A percentile compares a stretch with the other conserved stretches of the same genome.
Evolutionary conservation across 805 yeast species (phyloP).

Genomic region (Millerago galiae): DNA sequence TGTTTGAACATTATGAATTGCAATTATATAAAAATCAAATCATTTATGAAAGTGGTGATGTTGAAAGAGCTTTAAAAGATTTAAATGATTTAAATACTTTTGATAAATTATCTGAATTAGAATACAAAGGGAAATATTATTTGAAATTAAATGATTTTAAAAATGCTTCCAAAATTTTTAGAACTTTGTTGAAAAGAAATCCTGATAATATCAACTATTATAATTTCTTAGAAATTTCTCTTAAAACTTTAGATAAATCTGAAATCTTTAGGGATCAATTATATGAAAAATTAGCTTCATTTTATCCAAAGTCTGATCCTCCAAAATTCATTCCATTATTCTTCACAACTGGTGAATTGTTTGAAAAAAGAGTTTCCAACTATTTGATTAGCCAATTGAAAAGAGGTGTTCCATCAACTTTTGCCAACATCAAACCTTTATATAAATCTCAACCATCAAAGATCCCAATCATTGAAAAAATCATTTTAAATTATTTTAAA

Average conservation of each 20-base stretch:
- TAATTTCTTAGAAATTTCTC: constrained; percentile 54
- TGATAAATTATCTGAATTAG: constrained; percentile 58
- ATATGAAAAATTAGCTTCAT: constrained; percentile 56
- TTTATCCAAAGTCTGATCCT: constrained; percentile 82
- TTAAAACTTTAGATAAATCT: constrained; percentile 45
- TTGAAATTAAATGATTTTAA: constrained; percentile 47
- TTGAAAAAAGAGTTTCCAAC: constrained; percentile 37
- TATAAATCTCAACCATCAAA: constrained; percentile 39
- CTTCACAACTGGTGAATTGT: constrained; percentile 52
- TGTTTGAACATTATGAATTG: constrained; percentile 78
- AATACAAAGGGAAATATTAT: constrained; percentile 60
- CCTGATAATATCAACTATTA: constrained; percentile 75
- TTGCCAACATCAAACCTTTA: constrained; percentile 77
- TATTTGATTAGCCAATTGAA: constrained; percentile 60
- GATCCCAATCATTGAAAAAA: constrained; percentile 37
- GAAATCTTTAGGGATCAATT: constrained; percentile 46
- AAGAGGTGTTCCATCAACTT: constrained; percentile 87
- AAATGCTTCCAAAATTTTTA: constrained; percentile 64
- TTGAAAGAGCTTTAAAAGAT: constrained; percentile 45
- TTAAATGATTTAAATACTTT: constrained; percentile 45
- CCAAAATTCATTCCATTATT: constrained; percentile 74
- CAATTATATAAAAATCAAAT: constrained; percentile 64
- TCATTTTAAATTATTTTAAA: constrained; percentile 44
- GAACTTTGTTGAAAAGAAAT: constrained; percentile 72
- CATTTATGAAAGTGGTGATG: constrained; percentile 45